phyloP scores from a whole-genome alignment of 2,329 filamentous ascomycete genomes.

The Massarina eburnea region DNA sequence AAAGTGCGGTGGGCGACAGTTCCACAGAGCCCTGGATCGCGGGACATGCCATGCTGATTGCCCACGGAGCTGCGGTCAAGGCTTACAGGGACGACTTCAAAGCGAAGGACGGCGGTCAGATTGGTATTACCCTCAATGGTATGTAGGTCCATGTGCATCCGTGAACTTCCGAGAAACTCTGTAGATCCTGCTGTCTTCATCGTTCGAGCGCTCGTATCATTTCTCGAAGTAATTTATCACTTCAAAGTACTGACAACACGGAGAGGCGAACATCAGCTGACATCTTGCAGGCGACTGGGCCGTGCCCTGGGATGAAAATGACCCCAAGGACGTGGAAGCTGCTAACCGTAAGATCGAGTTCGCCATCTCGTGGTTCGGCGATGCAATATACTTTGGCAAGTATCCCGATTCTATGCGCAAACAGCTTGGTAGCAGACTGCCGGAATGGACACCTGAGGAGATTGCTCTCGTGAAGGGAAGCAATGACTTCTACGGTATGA shows the following conservation, averaged over 20 bases:
- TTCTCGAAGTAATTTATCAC: background rate
- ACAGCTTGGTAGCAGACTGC: slow-evolving; percentile 77
- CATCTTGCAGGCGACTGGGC: slow-evolving; percentile 65
- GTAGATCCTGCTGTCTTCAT: slow-evolving; percentile 15
- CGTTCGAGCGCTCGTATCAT: slow-evolving; percentile 13
- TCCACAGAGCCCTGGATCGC: slow-evolving; percentile 79
- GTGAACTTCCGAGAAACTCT: slow-evolving; percentile 15
- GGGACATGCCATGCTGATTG: slow-evolving; percentile 77
- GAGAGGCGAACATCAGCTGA: slow-evolving; percentile 16
- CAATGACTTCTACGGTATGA: slow-evolving; percentile 94
- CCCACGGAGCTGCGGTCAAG: slow-evolving; percentile 79
- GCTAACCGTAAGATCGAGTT: slow-evolving; percentile 83
- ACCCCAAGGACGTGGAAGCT: slow-evolving; percentile 74
- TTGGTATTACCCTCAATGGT: slow-evolving; percentile 86
- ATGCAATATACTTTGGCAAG: slow-evolving; percentile 81
- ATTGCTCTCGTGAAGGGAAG: slow-evolving; percentile 74
- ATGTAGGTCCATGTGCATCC: slow-evolving; percentile 28
- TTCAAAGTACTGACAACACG: background rate
- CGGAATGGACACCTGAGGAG: slow-evolving; percentile 73
- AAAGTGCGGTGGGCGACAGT: slow-evolving; percentile 71
- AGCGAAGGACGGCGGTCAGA: slow-evolving; percentile 68
- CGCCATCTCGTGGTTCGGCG: slow-evolving; percentile 83
- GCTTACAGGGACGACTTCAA: slow-evolving; percentile 83
- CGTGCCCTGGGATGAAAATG: slow-evolving; percentile 79
- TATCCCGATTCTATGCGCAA: slow-evolving; percentile 82